A percentile compares a stretch with the other conserved stretches of the same genome.
Evolutionary conservation across 2,329 filamentous ascomycete species (phyloP).

Genomic region (Mycosphaerelloides madeirae): DNA sequence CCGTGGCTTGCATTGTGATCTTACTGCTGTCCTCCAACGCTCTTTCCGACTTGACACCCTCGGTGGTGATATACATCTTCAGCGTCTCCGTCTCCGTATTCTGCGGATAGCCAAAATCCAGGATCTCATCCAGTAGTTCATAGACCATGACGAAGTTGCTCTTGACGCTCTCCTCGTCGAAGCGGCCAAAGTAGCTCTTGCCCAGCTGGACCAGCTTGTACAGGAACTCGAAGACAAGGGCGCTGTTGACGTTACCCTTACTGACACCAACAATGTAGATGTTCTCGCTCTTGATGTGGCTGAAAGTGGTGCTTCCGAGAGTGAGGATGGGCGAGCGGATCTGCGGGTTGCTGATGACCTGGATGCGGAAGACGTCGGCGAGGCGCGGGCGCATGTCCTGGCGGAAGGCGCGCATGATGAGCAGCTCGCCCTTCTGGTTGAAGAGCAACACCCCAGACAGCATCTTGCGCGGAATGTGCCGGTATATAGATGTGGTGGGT

Average conservation of each 20-base stretch:
- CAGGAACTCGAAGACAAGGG: constrained; percentile 94
- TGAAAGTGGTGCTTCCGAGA: constrained; percentile 95
- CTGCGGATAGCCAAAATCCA: constrained; percentile 98
- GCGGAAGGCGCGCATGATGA: constrained; percentile 97
- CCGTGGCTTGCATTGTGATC: constrained; percentile 99
- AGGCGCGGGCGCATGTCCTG: constrained; percentile 97
- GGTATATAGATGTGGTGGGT: background rate
- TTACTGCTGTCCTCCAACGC: constrained; percentile 85
- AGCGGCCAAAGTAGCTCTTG: constrained; percentile 96
- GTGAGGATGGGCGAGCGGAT: constrained; percentile 97
- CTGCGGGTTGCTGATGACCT: constrained; percentile 94
- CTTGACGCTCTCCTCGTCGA: constrained; percentile 98
- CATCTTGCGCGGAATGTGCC: constrained; percentile 56
- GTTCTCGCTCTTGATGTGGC: constrained; percentile 99
- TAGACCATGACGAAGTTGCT: constrained; percentile 99
- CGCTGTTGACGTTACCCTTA: constrained; percentile 98
- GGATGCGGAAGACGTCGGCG: constrained; percentile 98
- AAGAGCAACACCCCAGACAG: constrained; percentile 95
- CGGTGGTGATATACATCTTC: constrained; percentile 99
- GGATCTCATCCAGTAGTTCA: constrained; percentile 93
- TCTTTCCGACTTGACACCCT: constrained; percentile 90
- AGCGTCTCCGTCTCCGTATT: constrained; percentile 98
- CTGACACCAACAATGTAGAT: constrained; percentile 97
- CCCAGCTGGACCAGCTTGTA: constrained; percentile 87
- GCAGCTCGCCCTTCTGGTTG: constrained; percentile 99